Evolutionary conservation across 345 rosid species (phyloP), one percentile per base, ranked within the genome.

Genomic region (Gossypium longicalyx): DNA sequence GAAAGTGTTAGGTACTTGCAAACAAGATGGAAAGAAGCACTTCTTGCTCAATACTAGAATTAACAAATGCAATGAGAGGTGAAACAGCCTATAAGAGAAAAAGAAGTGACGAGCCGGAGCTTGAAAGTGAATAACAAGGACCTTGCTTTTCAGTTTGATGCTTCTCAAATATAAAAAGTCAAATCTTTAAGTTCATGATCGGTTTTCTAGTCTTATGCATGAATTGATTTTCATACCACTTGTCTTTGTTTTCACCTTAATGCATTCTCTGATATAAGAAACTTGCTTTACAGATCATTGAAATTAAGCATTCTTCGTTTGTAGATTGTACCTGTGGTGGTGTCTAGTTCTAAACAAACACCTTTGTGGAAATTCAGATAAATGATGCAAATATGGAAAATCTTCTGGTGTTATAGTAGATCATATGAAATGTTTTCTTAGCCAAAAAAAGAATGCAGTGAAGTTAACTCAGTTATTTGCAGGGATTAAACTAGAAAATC

Each of bases 1-100:
- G 95, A 93, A 64, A 71, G 60, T 65, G 71, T 89, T 3, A 90
- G 80, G 85, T 90, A 69, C 86, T 91, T 43, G 90, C 89, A 0
- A 80, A 82, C 73, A 91, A 91, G 82, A 91, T 93, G 95, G 95
- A 85, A 64, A 62, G 80, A 16, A 89, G 93, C 76, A 84, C 84
- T 83, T 87, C 85, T 67, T 87, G 90, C 78, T 78, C 91, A 0
- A 82, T 91, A 45, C 84, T 77, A 76, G 97, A 89, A 76, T 74
- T 86, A 61, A 90, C 98, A 34, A 80, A 52, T 43, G 88, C 81
- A 70, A 89, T 91, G 96, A 86, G 91, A 80, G 89, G 94, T 49
- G 80, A 80, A 67, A 80, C 77, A 56, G 59, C 53, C 27, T 59
- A 70, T 43, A 54, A 57, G 69, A 76, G 78, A 79, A 76, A 66